These are phyloP conservation scores for Starmerella etchellsii DNA, from an alignment of 805 yeast genomes.

Conservation along the genomic window DNA sequence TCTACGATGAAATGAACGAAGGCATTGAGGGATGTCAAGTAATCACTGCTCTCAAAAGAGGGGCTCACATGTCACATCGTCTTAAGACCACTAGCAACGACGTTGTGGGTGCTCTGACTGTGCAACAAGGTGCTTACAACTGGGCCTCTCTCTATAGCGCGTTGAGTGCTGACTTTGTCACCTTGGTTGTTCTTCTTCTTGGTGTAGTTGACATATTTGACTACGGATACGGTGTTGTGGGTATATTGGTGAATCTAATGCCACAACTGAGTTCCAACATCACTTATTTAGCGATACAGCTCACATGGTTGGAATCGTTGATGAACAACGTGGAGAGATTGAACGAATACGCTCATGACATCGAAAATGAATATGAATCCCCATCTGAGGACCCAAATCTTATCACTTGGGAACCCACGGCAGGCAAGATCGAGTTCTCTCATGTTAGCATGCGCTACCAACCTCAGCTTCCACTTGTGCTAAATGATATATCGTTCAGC, in stretches of 20 bases:
- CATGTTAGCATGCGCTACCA: conserved; percentile 50
- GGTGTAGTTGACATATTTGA: conserved; percentile 47
- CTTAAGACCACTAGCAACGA: background rate
- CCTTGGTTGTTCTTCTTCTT: conserved; percentile 42
- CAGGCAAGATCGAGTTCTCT: conserved; percentile 44
- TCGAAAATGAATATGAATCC: conserved; percentile 39
- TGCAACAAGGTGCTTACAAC: conserved; percentile 52
- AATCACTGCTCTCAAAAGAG: conserved; percentile 41
- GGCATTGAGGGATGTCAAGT: conserved; percentile 49
- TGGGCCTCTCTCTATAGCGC: conserved; percentile 57
- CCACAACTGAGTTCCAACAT: conserved; percentile 41
- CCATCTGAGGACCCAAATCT: conserved; percentile 31
- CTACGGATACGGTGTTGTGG: conserved; percentile 49
- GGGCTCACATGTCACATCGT: background rate
- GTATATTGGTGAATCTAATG: conserved; percentile 51
- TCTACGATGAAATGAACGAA: conserved; percentile 57
- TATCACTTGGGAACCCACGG: conserved; percentile 43
- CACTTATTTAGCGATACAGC: conserved; percentile 44
- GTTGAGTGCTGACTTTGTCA: conserved; percentile 37
- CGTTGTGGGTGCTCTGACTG: conserved; percentile 32
- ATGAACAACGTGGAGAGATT: conserved; percentile 64
- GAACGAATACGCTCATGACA: conserved; percentile 44
- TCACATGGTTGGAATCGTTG: conserved; percentile 59
- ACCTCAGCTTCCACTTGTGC: conserved; percentile 48
- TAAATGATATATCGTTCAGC: conserved; percentile 40